These are phyloP conservation scores for Epithemia pelagica DNA, from an alignment of 108 stramenopile species.

Conservation along the genomic window DNA sequence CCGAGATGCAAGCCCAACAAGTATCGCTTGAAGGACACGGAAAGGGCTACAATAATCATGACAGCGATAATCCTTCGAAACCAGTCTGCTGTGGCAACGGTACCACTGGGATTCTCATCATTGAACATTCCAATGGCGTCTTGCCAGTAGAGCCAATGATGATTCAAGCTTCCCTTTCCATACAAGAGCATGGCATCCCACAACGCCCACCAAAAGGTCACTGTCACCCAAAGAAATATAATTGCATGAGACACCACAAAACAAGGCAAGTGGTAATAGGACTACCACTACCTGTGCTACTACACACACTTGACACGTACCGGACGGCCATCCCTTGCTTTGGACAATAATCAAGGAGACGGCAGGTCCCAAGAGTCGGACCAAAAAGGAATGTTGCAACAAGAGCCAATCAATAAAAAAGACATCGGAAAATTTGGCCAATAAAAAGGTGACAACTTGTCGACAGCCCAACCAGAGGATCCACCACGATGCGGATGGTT, in stretches of 20 bases:
- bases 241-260: no score
- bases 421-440: constrained; percentile 14
- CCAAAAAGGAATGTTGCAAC: constrained; percentile 27
- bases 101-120: constrained; percentile 36
- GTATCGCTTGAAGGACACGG: constrained; percentile 55
- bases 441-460: constrained; percentile 21
- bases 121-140: constrained; percentile 32
- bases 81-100: constrained; percentile 5
- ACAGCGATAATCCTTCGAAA: constrained; percentile 25
- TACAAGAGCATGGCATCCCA: constrained; percentile 27
- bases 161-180: constrained; percentile 30
- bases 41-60: constrained; percentile 26
- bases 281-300: no score
- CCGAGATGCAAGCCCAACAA: constrained; percentile 56
- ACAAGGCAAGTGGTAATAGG: no score
- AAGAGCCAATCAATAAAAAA: constrained; percentile 42
- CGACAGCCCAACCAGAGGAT: constrained; percentile 24
- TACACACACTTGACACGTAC: no score
- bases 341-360: constrained; percentile 51
- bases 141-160: constrained; percentile 46
- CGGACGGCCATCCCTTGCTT: constrained; percentile 43
- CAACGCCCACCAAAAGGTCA: constrained; percentile 31
- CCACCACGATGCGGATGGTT: constrained; percentile 28
- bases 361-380: constrained; percentile 37
- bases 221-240: no score